Conservation (phyloP, 495 filamentous ascomycete species). For the Barbatosphaeria neglecta region DNA sequence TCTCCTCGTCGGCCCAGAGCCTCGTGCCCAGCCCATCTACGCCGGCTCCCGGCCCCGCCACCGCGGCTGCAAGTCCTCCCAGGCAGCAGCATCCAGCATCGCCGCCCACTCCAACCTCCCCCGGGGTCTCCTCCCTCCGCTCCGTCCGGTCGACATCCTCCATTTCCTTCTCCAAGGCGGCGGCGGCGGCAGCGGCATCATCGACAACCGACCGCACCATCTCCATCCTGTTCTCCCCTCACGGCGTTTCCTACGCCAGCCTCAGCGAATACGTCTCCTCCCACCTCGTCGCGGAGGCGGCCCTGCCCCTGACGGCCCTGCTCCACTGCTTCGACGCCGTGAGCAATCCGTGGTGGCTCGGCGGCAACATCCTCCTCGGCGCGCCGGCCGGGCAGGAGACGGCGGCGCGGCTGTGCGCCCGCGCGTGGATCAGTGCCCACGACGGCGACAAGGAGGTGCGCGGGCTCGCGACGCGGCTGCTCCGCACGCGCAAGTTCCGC, state of each 20-base stretch:
- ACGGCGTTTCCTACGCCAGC: conserved; percentile 38
- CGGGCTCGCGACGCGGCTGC: conserved; percentile 38
- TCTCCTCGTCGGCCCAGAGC: conserved; percentile 7
- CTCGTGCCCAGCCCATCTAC: neutral
- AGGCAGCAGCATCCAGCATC: conserved; percentile 22
- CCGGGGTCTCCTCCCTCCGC: conserved; percentile 11
- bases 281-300: conserved; percentile 44
- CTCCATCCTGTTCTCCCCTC: conserved; percentile 50
- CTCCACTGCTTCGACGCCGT: conserved; percentile 52
- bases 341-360: conserved; percentile 52
- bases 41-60: neutral
- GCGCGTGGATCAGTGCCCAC: conserved; percentile 53
- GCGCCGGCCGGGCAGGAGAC: conserved; percentile 47
- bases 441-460: conserved; percentile 50
- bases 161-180: conserved; percentile 9
- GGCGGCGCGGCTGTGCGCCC: conserved; percentile 38
- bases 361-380: conserved; percentile 49
- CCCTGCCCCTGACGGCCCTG: conserved; percentile 49
- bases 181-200: conserved; percentile 2
- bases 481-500: conserved; percentile 32
- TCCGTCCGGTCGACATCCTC: conserved; percentile 21
- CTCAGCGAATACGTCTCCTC: conserved; percentile 41
- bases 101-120: conserved; percentile 13
- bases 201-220: conserved; percentile 21
- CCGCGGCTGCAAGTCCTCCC: neutral